A percentile compares a stretch with the other conserved stretches of the same genome.
Evolutionary conservation across 768 basidiomycete species (phyloP).

Genomic region (Auriculariales sp.): DNA sequence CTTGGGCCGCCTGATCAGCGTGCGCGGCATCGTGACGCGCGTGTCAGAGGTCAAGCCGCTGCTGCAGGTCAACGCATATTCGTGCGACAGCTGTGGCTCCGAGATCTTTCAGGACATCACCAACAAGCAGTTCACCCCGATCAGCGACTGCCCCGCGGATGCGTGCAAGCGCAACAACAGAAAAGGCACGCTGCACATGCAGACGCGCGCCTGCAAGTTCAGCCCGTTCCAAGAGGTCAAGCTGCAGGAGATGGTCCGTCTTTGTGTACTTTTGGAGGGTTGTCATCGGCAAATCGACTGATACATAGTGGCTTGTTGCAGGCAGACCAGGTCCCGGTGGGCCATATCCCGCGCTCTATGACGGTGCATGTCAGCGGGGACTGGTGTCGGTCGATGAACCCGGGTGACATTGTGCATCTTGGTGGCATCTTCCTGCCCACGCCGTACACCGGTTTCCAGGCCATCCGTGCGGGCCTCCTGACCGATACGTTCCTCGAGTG

Average conservation of each 20-base stretch:
- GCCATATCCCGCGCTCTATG: slow-evolving; percentile 98
- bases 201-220: slow-evolving; percentile 93
- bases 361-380: slow-evolving; percentile 87
- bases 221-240: slow-evolving; percentile 97
- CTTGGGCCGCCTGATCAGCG: slow-evolving; percentile 88
- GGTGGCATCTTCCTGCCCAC: slow-evolving; percentile 96
- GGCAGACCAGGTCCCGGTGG: slow-evolving; percentile 99
- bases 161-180: slow-evolving; percentile 79
- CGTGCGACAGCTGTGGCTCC: slow-evolving; percentile 93
- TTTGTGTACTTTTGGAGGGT: neutral
- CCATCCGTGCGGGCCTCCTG: slow-evolving; percentile 87
- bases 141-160: slow-evolving; percentile 69
- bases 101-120: slow-evolving; percentile 98
- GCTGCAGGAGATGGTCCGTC: slow-evolving; percentile 93
- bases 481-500: slow-evolving; percentile 95
- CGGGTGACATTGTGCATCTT: slow-evolving; percentile 89
- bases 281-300: slow-evolving; percentile 3
- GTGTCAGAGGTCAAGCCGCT: slow-evolving; percentile 98
- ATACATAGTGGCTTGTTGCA: slow-evolving; percentile 20
- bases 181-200: slow-evolving; percentile 91
- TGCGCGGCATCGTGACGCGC: slow-evolving; percentile 94
- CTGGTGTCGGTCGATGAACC: slow-evolving; percentile 81
- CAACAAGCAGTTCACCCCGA: slow-evolving; percentile 79
- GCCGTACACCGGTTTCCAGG: slow-evolving; percentile 95
- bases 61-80: slow-evolving; percentile 93